A percentile compares a stretch with the other conserved stretches of the same genome.
These are phyloP conservation scores for Withania somnifera DNA, from an alignment of 305 asterid genomes.

Conservation along the genomic window DNA sequence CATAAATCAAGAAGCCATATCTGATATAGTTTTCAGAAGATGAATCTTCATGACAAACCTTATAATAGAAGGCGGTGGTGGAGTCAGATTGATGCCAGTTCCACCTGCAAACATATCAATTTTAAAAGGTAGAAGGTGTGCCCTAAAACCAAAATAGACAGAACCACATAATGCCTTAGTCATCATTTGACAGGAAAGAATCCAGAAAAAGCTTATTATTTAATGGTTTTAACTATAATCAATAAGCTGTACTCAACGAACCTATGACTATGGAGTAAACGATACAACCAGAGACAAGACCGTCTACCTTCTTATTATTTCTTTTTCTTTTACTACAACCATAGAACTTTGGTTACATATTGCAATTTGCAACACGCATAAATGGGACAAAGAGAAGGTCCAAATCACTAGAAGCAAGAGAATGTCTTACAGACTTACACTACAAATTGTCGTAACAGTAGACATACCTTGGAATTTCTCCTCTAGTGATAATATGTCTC, in stretches of 20 bases:
- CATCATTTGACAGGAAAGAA: neutral
- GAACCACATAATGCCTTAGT: neutral
- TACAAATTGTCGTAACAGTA: too few species aligned
- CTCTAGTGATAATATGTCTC: conserved; percentile 85
- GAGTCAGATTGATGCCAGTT: conserved; percentile 88
- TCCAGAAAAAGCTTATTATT: neutral
- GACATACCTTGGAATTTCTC: conserved; percentile 83
- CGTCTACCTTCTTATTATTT: neutral
- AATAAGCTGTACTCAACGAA: neutral
- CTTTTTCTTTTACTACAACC: neutral
- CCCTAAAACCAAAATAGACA: neutral
- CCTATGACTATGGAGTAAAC: neutral
- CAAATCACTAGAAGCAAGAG: neutral
- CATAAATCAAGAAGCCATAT: neutral
- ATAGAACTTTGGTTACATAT: neutral
- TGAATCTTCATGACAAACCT: conserved; percentile 29
- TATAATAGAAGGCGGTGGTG: conserved; percentile 75
- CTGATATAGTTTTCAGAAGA: neutral
- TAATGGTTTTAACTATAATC: neutral
- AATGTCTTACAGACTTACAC: neutral
- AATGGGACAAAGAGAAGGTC: neutral
- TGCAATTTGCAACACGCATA: neutral
- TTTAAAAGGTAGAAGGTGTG: conserved; percentile 7
- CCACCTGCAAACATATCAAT: conserved; percentile 49
- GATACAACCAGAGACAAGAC: neutral